A percentile compares a stretch with the other conserved stretches of the same genome.
phyloP scores from a whole-genome alignment of 1,284 basidiomycete species.

The Puccinia triticina region DNA sequence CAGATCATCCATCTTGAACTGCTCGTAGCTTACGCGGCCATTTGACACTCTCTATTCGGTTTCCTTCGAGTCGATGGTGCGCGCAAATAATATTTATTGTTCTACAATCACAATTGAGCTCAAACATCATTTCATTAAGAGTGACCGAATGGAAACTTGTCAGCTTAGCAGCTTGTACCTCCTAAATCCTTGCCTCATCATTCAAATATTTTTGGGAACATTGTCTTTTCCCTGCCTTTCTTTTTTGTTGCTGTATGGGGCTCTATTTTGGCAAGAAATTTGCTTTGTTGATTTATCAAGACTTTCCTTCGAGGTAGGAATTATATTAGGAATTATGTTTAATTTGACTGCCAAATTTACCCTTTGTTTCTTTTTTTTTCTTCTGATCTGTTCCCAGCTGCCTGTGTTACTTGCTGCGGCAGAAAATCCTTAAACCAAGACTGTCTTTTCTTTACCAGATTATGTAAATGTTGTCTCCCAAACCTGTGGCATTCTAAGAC shows the following conservation, averaged over 20 bases:
- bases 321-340: neutral
- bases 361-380: neutral
- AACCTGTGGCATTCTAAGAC: too few species aligned
- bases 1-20: neutral
- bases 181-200: neutral
- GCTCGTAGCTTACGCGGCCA: neutral
- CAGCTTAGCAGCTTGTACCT: neutral
- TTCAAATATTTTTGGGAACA: conserved; percentile 15
- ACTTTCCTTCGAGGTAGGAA: neutral
- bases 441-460: too few species aligned
- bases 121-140: neutral
- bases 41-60: neutral
- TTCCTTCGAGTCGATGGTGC: neutral
- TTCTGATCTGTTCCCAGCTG: too few species aligned
- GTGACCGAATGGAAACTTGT: neutral
- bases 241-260: neutral
- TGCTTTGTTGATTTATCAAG: conserved; percentile 7
- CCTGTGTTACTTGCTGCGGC: too few species aligned
- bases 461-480: too few species aligned
- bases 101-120: neutral
- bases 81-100: neutral
- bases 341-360: neutral
- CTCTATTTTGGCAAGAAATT: neutral
- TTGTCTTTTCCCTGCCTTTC: neutral
- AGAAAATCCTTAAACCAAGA: too few species aligned